Base-by-base conservation (phyloP, 2,329 filamentous ascomycete species). In the Xylariaceae sp. region DNA sequence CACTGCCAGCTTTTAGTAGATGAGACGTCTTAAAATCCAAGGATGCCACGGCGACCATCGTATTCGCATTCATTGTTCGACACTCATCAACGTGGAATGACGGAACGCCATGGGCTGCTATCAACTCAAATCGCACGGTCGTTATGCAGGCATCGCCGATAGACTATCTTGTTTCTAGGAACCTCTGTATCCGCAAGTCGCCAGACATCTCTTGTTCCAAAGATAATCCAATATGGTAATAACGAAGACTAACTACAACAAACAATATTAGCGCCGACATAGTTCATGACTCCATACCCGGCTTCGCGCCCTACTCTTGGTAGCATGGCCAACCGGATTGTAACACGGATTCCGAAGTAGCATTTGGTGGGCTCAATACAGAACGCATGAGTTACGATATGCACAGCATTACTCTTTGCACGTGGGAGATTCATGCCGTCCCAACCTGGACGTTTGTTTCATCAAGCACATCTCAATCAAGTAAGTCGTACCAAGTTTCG, bases 381-480 rank as follows among this genome's bases (percentile, higher is more conserved):
- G 56, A 51, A 19, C 34, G 31, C 48, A 56, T 53, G 29, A 29
- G 29, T 43, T 12, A 14, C 19, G 19, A 23, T 55, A 51, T 54
- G 58, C 46, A 54, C 46, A 37, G 39, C 51, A 31, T 40, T 39
- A 37, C 41, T 45, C n/a, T 48, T 50, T 17, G 41, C 60, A 62
- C 60, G 60, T 60, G 60, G 59, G 43, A 21, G 28, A 31, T 34
- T 53, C 48, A 43, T 21, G 19, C 41, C 45, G 39, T 53, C 50
- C 55, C 51, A 50, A 39, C 45, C 31, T 17, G 29, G 34, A 53
- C 21, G 29, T n/a, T 16, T 56, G 47, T 56, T 56, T 47, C 53
- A 52, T 48, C 21, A 53, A 21, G 41, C 40, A 47, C 45, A 24
- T 54, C 51, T 51, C 45, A 37, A 41, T 40, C n/a, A 29, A 50